Percentiles rank a stretch among this genome's conserved stretches.
phyloP scores from a whole-genome alignment of 1,284 basidiomycete species.

The Leucocoprinus gongylophorus region DNA sequence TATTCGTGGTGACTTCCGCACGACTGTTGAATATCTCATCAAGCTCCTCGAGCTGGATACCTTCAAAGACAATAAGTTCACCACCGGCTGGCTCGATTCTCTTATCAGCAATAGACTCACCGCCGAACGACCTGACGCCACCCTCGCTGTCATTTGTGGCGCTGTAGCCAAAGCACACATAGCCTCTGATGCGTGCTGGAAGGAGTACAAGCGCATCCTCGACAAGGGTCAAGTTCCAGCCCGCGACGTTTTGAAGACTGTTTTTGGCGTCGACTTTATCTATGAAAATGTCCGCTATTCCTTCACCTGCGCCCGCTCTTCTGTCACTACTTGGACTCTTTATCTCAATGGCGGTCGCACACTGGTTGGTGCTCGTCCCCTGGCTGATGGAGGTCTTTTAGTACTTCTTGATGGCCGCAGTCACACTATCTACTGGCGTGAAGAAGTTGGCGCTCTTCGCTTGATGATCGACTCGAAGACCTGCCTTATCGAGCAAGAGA shows the following conservation, averaged over 20 bases:
- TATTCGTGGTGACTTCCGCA: constrained; percentile 98
- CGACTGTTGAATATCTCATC: constrained; percentile 98
- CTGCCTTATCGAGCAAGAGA: constrained; percentile 98
- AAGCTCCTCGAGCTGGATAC: constrained; percentile 95
- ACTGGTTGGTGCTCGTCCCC: constrained; percentile 81
- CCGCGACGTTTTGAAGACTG: constrained; percentile 92
- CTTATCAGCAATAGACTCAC: constrained; percentile 96
- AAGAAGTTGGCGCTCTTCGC: constrained; percentile 93
- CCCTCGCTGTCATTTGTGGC: constrained; percentile 92
- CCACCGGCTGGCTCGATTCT: constrained; percentile 98
- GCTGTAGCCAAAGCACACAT: constrained; percentile 96
- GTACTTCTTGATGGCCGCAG: constrained; percentile 90
- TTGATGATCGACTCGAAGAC: constrained; percentile 97
- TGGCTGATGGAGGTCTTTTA: constrained; percentile 94
- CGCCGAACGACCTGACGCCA: constrained; percentile 90
- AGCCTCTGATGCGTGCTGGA: constrained; percentile 83
- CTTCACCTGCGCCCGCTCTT: constrained; percentile 92
- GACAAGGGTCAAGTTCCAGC: constrained; percentile 98
- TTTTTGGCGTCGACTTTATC: constrained; percentile 97
- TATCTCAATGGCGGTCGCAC: constrained; percentile 95
- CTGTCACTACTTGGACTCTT: constrained; percentile 84
- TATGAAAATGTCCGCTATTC: constrained; percentile 96
- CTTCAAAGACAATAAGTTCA: constrained; percentile 96
- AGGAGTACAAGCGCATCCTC: constrained; percentile 91
- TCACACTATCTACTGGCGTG: constrained; percentile 97